These are phyloP conservation scores for Raddia guianensis DNA, from an alignment of 176 grass and related monocot genomes.

Conservation along the genomic window DNA sequence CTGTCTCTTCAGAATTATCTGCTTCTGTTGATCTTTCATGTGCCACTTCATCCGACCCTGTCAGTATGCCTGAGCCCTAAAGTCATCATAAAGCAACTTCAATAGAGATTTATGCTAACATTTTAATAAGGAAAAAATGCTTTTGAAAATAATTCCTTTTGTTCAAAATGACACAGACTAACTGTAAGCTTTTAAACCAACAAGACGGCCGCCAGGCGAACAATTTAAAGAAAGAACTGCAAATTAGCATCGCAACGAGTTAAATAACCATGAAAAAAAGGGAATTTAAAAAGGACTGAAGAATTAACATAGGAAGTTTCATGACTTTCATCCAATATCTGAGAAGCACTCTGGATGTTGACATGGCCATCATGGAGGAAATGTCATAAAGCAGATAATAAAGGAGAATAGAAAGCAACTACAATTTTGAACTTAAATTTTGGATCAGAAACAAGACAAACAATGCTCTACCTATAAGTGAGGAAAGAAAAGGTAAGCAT, in stretches of 20 bases:
- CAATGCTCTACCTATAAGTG: not conserved
- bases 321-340: not conserved
- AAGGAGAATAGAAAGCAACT: not conserved
- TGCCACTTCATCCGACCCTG: constrained; percentile 21
- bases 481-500: constrained; percentile 7
- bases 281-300: not conserved
- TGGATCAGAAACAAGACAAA: not conserved
- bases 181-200: not conserved
- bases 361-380: not conserved
- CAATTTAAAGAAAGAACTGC: constrained; percentile 8
- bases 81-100: constrained; percentile 18
- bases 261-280: constrained; percentile 3
- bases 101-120: not conserved
- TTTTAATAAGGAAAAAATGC: not conserved
- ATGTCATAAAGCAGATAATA: not conserved
- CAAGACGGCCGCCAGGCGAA: not conserved
- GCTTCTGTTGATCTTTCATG: constrained; percentile 28
- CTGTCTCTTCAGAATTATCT: constrained; percentile 38
- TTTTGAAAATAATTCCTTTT: not conserved
- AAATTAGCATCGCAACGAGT: not conserved
- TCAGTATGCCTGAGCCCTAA: constrained; percentile 38
- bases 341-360: not conserved
- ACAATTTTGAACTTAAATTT: not conserved
- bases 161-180: not conserved
- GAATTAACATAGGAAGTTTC: not conserved